phyloP scores from a whole-genome alignment of 495 filamentous ascomycete genomes.

The Parathielavia appendiculata region DNA sequence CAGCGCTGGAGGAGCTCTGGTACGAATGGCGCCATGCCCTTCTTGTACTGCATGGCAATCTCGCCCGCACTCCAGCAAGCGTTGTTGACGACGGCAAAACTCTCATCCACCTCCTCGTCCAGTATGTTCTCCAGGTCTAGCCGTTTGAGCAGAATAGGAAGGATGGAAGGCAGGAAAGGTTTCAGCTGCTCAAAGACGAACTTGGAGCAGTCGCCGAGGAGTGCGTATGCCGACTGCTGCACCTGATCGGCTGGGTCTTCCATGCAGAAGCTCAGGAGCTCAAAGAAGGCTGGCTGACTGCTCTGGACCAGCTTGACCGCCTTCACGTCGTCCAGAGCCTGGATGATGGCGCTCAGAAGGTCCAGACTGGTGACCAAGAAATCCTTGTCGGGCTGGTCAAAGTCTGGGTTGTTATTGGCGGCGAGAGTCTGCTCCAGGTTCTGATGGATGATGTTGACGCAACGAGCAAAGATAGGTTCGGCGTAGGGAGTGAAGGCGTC shows the following conservation, averaged over 20 bases:
- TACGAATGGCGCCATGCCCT: conserved; percentile 68
- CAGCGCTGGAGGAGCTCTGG: conserved; percentile 71
- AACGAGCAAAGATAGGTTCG: conserved; percentile 74
- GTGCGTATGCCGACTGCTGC: conserved; percentile 89
- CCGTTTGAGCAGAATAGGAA: conserved; percentile 78
- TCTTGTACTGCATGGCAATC: conserved; percentile 75
- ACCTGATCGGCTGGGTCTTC: conserved; percentile 88
- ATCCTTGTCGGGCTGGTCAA: conserved; percentile 90
- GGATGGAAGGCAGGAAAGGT: conserved; percentile 61
- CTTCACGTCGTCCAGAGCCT: conserved; percentile 73
- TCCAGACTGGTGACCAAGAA: conserved; percentile 96
- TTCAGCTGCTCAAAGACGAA: conserved; percentile 84
- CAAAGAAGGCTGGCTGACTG: conserved; percentile 79
- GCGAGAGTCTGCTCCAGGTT: conserved; percentile 74
- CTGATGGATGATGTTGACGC: conserved; percentile 82
- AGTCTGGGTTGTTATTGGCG: conserved; percentile 53
- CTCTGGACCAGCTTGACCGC: conserved; percentile 68
- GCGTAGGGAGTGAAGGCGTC: conserved; percentile 80
- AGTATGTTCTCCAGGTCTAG: conserved; percentile 73
- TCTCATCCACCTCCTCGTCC: conserved; percentile 67
- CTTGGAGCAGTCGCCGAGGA: conserved; percentile 94
- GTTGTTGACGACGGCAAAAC: conserved; percentile 93
- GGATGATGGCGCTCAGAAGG: conserved; percentile 87
- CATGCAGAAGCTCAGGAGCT: conserved; percentile 87
- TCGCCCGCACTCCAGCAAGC: conserved; percentile 97